These are phyloP conservation scores for Leccinum insolens DNA, from an alignment of 1,284 basidiomycete species.

Conservation along the genomic window DNA sequence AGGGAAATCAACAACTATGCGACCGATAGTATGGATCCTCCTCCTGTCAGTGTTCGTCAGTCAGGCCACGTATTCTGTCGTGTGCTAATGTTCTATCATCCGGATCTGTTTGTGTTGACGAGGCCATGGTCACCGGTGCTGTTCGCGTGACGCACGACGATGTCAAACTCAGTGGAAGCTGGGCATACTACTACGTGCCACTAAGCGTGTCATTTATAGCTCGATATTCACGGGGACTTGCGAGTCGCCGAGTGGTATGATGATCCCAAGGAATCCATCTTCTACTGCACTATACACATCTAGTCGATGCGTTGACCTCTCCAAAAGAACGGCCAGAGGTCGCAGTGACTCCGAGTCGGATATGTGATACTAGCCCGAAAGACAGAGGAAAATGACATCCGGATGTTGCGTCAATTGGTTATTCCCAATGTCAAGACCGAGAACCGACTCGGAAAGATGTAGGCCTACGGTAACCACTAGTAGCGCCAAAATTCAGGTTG, in stretches of 20 bases:
- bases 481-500: not conserved
- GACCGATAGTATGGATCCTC: too few species aligned
- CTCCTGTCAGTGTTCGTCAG: too few species aligned
- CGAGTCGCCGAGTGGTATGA: constrained; percentile 10
- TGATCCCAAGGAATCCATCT: constrained; percentile 11
- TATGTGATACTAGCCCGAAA: constrained; percentile 7
- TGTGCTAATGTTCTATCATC: not conserved
- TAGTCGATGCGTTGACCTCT: constrained; percentile 1
- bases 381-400: constrained; percentile 11
- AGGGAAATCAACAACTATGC: too few species aligned
- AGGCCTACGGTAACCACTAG: constrained; percentile 4
- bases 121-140: too few species aligned
- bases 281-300: not conserved
- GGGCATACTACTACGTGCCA: constrained; percentile 7
- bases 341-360: not conserved
- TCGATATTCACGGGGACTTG: constrained; percentile 8
- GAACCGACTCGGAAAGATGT: constrained; percentile 6
- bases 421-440: constrained; percentile 1
- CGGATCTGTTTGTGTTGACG: too few species aligned
- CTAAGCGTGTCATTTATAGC: not conserved
- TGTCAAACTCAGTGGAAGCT: constrained; percentile 3
- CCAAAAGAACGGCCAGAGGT: constrained; percentile 19
- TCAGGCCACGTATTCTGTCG: too few species aligned
- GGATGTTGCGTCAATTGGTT: constrained; percentile 7
- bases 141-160: not conserved